Percentiles rank a stretch among this genome's conserved stretches.
phyloP scores from a whole-genome alignment of 768 basidiomycete genomes.

The Podaxis sp. region DNA sequence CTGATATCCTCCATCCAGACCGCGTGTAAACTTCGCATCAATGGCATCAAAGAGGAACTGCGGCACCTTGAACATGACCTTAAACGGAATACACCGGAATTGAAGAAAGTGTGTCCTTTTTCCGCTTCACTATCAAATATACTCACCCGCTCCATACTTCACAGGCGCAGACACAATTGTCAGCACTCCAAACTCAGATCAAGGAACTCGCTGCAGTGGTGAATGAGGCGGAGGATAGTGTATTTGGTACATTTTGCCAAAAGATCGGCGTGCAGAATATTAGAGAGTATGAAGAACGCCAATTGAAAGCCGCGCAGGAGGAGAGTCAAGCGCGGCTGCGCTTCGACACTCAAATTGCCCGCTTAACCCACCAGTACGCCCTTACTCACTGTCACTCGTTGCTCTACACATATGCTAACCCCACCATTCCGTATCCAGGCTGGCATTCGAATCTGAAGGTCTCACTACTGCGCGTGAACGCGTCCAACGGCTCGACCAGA shows the following conservation, averaged over 20 bases:
- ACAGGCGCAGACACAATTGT: slow-evolving; percentile 55
- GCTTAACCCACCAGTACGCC: slow-evolving; percentile 81
- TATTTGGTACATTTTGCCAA: slow-evolving; percentile 77
- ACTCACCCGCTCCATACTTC: not conserved
- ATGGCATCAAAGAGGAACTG: slow-evolving; percentile 80
- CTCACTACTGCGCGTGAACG: slow-evolving; percentile 65
- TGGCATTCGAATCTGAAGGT: slow-evolving; percentile 80
- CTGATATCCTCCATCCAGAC: slow-evolving; percentile 57
- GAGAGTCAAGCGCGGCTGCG: slow-evolving; percentile 81
- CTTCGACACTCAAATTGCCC: slow-evolving; percentile 83
- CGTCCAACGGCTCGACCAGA: slow-evolving; percentile 48
- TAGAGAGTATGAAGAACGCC: slow-evolving; percentile 91
- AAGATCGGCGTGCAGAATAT: slow-evolving; percentile 80
- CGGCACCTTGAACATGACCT: slow-evolving; percentile 76
- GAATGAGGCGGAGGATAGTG: slow-evolving; percentile 74
- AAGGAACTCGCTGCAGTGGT: slow-evolving; percentile 53
- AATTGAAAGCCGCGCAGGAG: slow-evolving; percentile 84
- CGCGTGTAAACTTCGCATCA: slow-evolving; percentile 71
- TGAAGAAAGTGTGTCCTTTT: slow-evolving; percentile 54
- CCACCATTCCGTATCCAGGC: slow-evolving; percentile 37
- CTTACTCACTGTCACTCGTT: slow-evolving; percentile 8
- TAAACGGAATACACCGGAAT: slow-evolving; percentile 63
- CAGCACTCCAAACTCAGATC: slow-evolving; percentile 53
- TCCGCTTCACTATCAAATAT: not conserved
- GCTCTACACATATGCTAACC: not conserved